phyloP scores from a whole-genome alignment of 352 stramenopile genomes.

The Phytophthora nicotianae region DNA sequence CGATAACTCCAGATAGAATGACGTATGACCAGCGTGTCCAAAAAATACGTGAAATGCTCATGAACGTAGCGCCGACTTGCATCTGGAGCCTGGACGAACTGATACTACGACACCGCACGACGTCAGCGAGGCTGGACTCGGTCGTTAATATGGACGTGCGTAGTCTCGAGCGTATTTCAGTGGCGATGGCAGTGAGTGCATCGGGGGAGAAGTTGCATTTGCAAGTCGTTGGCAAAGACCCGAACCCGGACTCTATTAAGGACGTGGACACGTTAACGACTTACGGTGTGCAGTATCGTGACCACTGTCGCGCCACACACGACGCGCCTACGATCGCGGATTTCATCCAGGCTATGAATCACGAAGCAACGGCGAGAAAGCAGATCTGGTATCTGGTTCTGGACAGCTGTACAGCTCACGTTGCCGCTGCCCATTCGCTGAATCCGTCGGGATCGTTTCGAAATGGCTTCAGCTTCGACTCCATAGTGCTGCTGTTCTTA shows the following conservation, averaged over 20 bases:
- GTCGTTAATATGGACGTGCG: constrained; percentile 53
- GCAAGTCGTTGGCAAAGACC: constrained; percentile 59
- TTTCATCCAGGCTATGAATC: constrained; percentile 67
- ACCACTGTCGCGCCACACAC: constrained; percentile 50
- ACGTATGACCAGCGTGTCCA: constrained; percentile 51
- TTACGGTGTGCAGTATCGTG: constrained; percentile 53
- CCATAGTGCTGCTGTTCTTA: constrained; percentile 67
- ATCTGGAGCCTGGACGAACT: constrained; percentile 82
- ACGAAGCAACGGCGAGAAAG: constrained; percentile 56
- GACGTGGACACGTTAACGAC: constrained; percentile 39
- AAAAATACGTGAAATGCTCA: constrained; percentile 54
- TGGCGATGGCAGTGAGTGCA: constrained; percentile 63
- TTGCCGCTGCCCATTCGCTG: constrained; percentile 63
- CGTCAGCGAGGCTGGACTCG: constrained; percentile 38
- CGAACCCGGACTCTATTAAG: constrained; percentile 43
- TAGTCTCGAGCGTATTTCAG: constrained; percentile 56
- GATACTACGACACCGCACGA: constrained; percentile 52
- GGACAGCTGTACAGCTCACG: constrained; percentile 65
- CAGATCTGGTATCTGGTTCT: constrained; percentile 77
- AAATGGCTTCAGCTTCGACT: constrained; percentile 68
- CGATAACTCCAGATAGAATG: constrained; percentile 13
- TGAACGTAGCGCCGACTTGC: constrained; percentile 52
- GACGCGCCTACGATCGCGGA: constrained; percentile 58
- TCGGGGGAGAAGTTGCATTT: constrained; percentile 68
- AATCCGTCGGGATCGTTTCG: constrained; percentile 64